Base-by-base conservation (phyloP, 805 yeast genomes). In the Candida insectorum region DNA sequence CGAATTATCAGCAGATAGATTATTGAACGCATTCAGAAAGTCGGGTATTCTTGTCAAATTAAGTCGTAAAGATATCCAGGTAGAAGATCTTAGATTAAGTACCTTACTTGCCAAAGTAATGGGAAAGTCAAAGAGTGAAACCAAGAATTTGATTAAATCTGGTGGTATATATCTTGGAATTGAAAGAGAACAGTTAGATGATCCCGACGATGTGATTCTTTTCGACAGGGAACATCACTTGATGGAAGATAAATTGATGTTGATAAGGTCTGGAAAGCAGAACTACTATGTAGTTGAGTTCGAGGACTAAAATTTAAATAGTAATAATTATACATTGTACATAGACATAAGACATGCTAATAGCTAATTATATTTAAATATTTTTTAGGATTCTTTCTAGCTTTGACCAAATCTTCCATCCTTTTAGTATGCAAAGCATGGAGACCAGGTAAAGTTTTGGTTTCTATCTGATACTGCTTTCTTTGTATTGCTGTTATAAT, bases 111-210 rank as follows among this genome's bases (percentile, higher is more conserved):
- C 79, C 9, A 53, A 53, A 16, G 53, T 81, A 1, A 62, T 69
- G 31, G 60, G 59, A 0, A 74, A 72, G 24, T 69, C 79, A 0
- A 75, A 71, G 39, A 56, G 76, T 1, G 88, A 81, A 44, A 75
- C 81, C 3, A 72, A 70, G 41, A 70, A 84, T 34, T 65, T 79
- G 48, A 64, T 89, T 12, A 69, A 67, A 29, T 74, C 74, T 21
- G 93, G 95, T 2, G 85, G 89, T 3, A 73, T 91, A 2, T 85
- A 84, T 49, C 41, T 75, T 38, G 96, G 96, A 0, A 60, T 69
- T 15, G 69, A 75, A 17, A 62, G 85, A 37, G 57, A 61, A 6
- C 77, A 81, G 44, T 60, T 73, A 11, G 49, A 46, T 4, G 75
- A 73, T 15, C 62, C 65, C 1, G 77, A 75, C 13, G 77, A 72